These are phyloP conservation scores for Brassica juncea DNA, from an alignment of 345 rosid species.

Conservation along the genomic window DNA sequence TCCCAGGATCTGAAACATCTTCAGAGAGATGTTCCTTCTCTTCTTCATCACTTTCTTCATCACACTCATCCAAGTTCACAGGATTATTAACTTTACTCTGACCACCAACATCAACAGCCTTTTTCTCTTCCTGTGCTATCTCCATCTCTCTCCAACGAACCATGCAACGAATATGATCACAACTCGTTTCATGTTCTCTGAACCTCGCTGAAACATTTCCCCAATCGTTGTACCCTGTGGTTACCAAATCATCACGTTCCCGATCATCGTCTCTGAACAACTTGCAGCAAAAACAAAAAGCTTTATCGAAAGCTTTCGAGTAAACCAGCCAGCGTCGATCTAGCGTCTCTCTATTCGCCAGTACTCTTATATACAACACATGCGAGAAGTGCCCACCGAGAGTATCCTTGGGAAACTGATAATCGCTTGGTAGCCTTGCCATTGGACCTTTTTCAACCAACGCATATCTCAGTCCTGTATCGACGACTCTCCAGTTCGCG, in stretches of 20 bases:
- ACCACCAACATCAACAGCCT: background rate
- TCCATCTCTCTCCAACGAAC: constrained; percentile 6
- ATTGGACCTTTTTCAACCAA: background rate
- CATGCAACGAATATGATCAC: constrained; percentile 4
- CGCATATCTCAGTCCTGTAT: background rate
- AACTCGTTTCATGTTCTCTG: background rate
- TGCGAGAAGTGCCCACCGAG: background rate
- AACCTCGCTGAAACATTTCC: background rate
- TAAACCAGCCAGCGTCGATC: constrained; percentile 4
- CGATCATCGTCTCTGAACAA: background rate
- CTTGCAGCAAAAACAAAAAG: constrained; percentile 11
- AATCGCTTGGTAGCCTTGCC: background rate
- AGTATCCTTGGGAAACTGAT: background rate
- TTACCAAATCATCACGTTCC: constrained; percentile 1
- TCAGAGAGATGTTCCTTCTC: background rate
- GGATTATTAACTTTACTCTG: background rate
- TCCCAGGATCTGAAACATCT: constrained; percentile 7
- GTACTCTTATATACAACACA: background rate
- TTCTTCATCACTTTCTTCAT: background rate
- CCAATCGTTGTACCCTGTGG: constrained; percentile 18
- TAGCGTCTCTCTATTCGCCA: constrained; percentile 2
- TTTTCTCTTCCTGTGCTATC: background rate
- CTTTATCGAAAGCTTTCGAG: background rate
- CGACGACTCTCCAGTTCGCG: background rate
- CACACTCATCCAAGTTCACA: background rate